Base-by-base conservation (phyloP, 805 yeast genomes). In the Debaryomyces castellii region DNA sequence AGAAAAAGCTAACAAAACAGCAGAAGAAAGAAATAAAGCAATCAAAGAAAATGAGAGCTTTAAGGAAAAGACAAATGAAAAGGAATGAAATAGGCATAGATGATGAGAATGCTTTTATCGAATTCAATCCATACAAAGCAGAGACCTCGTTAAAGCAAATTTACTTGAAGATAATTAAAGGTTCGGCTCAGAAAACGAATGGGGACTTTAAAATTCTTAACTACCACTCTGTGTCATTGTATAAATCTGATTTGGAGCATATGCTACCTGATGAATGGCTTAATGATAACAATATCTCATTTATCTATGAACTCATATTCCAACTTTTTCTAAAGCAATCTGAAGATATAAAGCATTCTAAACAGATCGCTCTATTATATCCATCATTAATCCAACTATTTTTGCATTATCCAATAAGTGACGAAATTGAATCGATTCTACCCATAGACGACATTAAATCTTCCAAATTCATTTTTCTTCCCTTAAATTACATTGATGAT, bases 191-290 rank as follows among this genome's bases (percentile, higher is more conserved):
- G 27, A 60, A 54, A 11, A 40, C 45, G 11, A 39, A 40, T 5
- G 41, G 39, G 3, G 58, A 57, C 28, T 53, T 56, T 32, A 67
- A 67, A 49, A 52, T 78, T 2, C 58, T 78, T 21, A 81, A 80
- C 48, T 79, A 73, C 53, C 76, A 77, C 44, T 84, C 83, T 49
- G 73, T 82, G 7, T 75, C 85, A 0, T 62, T 85, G 2, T 81
- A 81, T 54, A 69, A 73, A 44, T 78, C 77, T 18, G 94, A 87
- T 57, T 51, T 85, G 8, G 69, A 66, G 38, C 82, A 79, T 52
- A 61, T 87, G 12, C 66, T 71, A 41, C 82, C 83, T 16, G 86
- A 78, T 28, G 85, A 84, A 57, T 87, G 94, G 92, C 65, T 87
- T 24, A 83, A 82, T 54, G 92, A 86, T 56, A 83, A 83, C 54